Evolutionary conservation across 257 asterid genomes (phyloP), one percentile per base, ranked within the genome.

Genomic region (Ligustrum vulgare): DNA sequence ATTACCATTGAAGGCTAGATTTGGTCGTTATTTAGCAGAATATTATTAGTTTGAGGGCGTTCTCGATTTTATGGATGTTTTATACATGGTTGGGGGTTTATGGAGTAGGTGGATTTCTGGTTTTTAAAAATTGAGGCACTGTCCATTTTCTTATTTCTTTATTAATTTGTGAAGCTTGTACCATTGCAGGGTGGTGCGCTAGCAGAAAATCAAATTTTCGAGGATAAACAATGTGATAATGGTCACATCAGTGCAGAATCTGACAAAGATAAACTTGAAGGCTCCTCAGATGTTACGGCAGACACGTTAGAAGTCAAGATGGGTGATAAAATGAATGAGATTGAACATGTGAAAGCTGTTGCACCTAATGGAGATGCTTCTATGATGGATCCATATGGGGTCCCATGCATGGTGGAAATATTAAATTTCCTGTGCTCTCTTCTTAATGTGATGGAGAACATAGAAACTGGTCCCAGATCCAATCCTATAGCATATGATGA

Each of bases 371-470:
- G 83, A 77, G 88, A 80, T 63, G 77, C 86, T 69, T 77, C 79
- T 23, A 90, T 88, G 96, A 82, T 77, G 86, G 97, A 88, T 20
- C 97, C 98, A 16, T 93, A 87, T 80, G 99, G 99, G 58, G 78
- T 91, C 77, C 98, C 98, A n/a, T 87, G 96, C 47, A 90, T 93
- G 94, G 94, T 93, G 75, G 98, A 93, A 81, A 88, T 95, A 81
- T 89, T 95, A 77, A 92, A 93, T 56, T 93, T 93, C 88, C 81
- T 93, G 69, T 95, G 98, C 83, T 95, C 98, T 71, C 94, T 95
- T 73, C 81, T 91, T 78, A 93, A 89, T 70, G 96, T 90, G 72
- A 86, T 93, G 90, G 98, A 91, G 41, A 82, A 85, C 74, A 87
- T 86, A 64, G 99, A 88, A 85, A 31, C 84, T 51, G 90, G 91